Conservation (phyloP, 176 grass and related monocot species). For the Phragmites australis region DNA sequence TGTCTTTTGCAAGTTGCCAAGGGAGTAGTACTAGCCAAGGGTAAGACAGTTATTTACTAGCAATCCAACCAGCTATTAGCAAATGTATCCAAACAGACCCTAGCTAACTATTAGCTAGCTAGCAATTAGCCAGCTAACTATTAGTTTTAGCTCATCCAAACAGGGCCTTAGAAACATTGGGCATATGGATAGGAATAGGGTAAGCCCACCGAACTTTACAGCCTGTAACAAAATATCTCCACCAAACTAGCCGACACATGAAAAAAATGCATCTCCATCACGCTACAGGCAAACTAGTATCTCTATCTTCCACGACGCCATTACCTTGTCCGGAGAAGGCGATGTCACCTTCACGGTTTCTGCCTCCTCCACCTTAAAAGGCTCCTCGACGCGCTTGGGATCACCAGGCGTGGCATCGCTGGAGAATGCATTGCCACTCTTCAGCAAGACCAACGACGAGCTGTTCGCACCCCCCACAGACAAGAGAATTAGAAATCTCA, state of each 20-base stretch:
- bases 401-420: conserved; percentile 41
- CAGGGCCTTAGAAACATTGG: not conserved
- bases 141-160: too few species aligned
- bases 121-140: too few species aligned
- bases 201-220: not conserved
- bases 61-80: too few species aligned
- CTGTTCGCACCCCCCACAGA: conserved; percentile 29
- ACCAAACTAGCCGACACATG: not conserved
- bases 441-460: conserved; percentile 41
- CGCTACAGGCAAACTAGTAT: not conserved
- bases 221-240: not conserved
- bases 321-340: conserved; percentile 74
- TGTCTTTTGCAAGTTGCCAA: too few species aligned
- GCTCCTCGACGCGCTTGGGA: conserved; percentile 50
- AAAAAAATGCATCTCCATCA: conserved; percentile 17
- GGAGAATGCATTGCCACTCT: conserved; percentile 53
- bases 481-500: not conserved
- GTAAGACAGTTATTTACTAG: too few species aligned
- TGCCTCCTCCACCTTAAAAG: conserved; percentile 83
- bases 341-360: conserved; percentile 56
- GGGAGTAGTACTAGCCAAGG: too few species aligned
- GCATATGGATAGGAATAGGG: not conserved
- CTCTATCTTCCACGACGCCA: not conserved
- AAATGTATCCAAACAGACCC: too few species aligned
- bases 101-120: too few species aligned